phyloP scores from a whole-genome alignment of 2,329 filamentous ascomycete genomes.

The Amylocarpus encephaloides region DNA sequence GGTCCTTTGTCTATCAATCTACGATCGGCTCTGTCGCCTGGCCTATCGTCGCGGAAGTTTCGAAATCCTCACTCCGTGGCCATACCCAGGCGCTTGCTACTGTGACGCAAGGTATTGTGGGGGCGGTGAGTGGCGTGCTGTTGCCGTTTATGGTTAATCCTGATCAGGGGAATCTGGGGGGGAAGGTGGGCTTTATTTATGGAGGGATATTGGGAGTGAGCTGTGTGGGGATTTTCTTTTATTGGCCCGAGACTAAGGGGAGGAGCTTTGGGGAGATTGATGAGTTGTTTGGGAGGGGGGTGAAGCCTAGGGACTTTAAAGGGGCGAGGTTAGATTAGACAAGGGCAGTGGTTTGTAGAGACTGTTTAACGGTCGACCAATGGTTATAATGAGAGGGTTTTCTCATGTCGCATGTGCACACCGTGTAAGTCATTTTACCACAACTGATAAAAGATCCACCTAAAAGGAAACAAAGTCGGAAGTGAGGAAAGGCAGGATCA shows the following conservation, averaged over 20 bases:
- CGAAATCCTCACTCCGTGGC: slow-evolving; percentile 37
- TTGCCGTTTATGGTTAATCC: slow-evolving; percentile 35
- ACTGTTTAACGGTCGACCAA: too few relatives aligned
- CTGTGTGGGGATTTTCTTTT: slow-evolving; percentile 37
- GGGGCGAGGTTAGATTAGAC: not conserved
- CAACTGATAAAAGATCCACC: too few relatives aligned
- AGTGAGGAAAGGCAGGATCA: too few relatives aligned
- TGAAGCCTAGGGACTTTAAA: slow-evolving; percentile 27
- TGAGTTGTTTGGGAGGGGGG: slow-evolving; percentile 35
- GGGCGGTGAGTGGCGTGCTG: slow-evolving; percentile 13
- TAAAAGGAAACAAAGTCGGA: too few relatives aligned
- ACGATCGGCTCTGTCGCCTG: slow-evolving; percentile 36
- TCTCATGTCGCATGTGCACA: too few relatives aligned
- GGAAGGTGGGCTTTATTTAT: slow-evolving; percentile 38
- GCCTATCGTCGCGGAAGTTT: slow-evolving; percentile 38
- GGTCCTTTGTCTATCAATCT: slow-evolving; percentile 24
- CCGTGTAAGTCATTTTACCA: too few relatives aligned
- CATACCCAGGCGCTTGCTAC: slow-evolving; percentile 23
- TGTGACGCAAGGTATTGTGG: slow-evolving; percentile 17
- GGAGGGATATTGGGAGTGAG: slow-evolving; percentile 34
- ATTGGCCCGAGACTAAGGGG: slow-evolving; percentile 42
- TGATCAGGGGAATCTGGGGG: slow-evolving; percentile 33
- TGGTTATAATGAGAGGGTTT: too few relatives aligned
- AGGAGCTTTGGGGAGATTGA: slow-evolving; percentile 42
- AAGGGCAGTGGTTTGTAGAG: not conserved